Base-by-base conservation (phyloP, 805 yeast genomes). In the Saccharomycodes ludwigii region DNA sequence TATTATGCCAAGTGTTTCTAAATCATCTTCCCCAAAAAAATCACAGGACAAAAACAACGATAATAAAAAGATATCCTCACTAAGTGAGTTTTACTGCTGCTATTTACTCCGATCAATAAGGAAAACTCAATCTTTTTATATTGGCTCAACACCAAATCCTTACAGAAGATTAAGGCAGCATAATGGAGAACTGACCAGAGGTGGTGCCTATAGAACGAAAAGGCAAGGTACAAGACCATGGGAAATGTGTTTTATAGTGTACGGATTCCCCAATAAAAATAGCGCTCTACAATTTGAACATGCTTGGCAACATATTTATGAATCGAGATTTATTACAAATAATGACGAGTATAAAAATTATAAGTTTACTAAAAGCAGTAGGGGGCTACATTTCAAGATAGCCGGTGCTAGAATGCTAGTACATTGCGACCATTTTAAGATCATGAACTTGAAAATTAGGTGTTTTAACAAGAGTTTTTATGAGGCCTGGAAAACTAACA, bases 71-170 rank as follows among this genome's bases (percentile, higher is more conserved):
- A n/a, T n/a, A n/a, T n/a, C n/a, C n/a, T n/a, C n/a, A n/a, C n/a
- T n/a, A n/a, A n/a, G n/a, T 15, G 37, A 37, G 20, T 68, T 80
- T 35, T 82, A 82, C 49, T 75, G 84, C 31, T 82, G 81, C 27
- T 83, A 82, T 47, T 52, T 83, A 2, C 55, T 82, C 7, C 71
- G 72, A 38, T 78, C 88, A 0, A 44, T 65, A 3, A 63, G 70
- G 8, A 71, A 68, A 40, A 69, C 71, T 15, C 59, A 59, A 24
- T 68, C 79, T 7, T 74, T 75, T 43, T 82, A 82, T 46, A 68
- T 82, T 4, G 94, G 94, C 0, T 81, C 93, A 1, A 79, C 93
- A 0, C 88, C 91, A 2, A 69, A 80, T 44, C 93, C 93, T 0
- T 47, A 58, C 8, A 47, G 75, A 42, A 52, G 94, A 30, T 59